Evolutionary conservation across 2,329 filamentous ascomycete genomes (phyloP), one percentile per base, ranked within the genome.

Genomic region (Claviceps paspali): DNA sequence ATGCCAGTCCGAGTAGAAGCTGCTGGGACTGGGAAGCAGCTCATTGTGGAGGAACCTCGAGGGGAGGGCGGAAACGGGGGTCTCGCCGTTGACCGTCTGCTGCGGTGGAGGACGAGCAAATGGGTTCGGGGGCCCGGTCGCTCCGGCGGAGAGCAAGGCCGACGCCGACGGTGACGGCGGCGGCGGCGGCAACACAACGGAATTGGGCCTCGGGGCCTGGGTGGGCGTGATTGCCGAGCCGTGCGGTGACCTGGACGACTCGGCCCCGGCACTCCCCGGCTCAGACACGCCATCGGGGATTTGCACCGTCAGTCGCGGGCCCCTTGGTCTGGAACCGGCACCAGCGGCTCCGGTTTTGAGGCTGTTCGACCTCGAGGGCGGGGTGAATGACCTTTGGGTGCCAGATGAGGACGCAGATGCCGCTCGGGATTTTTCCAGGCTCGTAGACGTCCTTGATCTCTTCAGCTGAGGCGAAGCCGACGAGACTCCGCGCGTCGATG

Each of bases 201-300:
- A 76, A 32, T 76, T 63, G 41, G 65, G 61, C 19, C 66, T 63
- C 31, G 61, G 55, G 9, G 55, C 68, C 33, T 75, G 72, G 3
- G 73, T 70, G 6, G 77, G 73, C 2, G 67, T 64, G 29, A 72
- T 70, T 29, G 65, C 67, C 14, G 72, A 67, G 28, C 75, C 74
- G 29, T 72, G 71, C 23, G 79, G 57, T 51, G 81, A 64, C 56
- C 73, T 55, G 56, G 82, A 82, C 38, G n/a, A n/a, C n/a, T 82
- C 82, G 33, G 70, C 83, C 3, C 81, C 83, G 32, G 76, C 80
- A 42, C 73, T 80, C 40, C 77, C 83, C 32, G 64, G 64, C 47
- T 93, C 85, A 8, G 85, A 92, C 29, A 78, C 76, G 50, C 93
- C 91, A 46, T 86, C 88, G 0, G 91, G 91, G 49, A 98, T 98